Conservation (phyloP, 495 filamentous ascomycete genomes). For the Penicillium tannophilum region DNA sequence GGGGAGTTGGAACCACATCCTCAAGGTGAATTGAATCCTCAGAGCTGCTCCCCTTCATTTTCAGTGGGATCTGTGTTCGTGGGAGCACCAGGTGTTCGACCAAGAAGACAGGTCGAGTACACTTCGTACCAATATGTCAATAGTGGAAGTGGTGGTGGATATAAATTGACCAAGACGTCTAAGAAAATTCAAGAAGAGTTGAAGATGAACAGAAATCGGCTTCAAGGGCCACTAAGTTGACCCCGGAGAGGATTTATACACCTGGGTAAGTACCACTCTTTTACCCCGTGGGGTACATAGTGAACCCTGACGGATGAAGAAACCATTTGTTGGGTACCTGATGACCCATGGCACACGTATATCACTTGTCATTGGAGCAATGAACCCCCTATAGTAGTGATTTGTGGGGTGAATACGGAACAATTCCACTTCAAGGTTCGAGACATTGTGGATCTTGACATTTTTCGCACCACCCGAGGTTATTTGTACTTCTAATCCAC, state of each 20-base stretch:
- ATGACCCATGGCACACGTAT: not conserved
- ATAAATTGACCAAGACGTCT: not conserved
- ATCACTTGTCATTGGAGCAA: not conserved
- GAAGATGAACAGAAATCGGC: not conserved
- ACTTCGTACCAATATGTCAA: not conserved
- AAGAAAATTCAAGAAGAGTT: not conserved
- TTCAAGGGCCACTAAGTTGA: not conserved
- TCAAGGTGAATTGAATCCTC: not conserved
- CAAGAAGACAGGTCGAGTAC: not conserved
- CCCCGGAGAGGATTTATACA: not conserved
- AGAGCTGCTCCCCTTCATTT: not conserved
- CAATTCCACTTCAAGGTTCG: not conserved
- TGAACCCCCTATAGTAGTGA: not conserved
- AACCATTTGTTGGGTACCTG: no score
- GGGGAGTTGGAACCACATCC: not conserved
- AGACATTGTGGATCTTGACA: not conserved
- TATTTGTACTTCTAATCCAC: not conserved
- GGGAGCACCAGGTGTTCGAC: not conserved
- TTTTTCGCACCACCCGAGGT: not conserved
- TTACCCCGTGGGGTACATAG: not conserved
- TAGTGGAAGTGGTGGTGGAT: not conserved
- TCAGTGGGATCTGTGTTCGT: not conserved
- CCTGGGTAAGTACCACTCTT: not conserved
- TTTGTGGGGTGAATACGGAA: not conserved
- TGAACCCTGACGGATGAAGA: no score